These are phyloP conservation scores for Urostyla sp. DNA, from an alignment of 73 alveolate genomes.

Conservation along the genomic window DNA sequence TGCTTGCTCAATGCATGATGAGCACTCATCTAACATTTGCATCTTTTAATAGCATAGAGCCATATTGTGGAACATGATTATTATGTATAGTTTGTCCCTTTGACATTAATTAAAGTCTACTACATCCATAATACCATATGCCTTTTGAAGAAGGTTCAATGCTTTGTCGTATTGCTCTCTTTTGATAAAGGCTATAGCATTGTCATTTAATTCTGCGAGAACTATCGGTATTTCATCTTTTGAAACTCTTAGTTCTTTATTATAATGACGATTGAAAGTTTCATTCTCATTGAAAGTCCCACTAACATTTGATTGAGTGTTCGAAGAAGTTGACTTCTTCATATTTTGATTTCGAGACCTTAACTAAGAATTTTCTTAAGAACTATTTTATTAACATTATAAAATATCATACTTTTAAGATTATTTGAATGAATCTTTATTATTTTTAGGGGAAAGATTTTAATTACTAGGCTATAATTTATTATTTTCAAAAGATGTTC, in stretches of 20 bases:
- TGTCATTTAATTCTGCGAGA: conserved; percentile 68
- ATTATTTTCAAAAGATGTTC: too few species aligned
- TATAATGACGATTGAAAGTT: conserved; percentile 62
- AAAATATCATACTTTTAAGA: not conserved
- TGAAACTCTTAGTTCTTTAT: conserved; percentile 68
- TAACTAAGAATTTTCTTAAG: conserved; percentile 20
- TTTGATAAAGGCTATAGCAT: conserved; percentile 51
- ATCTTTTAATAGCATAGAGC: conserved; percentile 64
- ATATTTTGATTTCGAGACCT: conserved; percentile 30
- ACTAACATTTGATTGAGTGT: conserved; percentile 23
- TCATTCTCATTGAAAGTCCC: conserved; percentile 61
- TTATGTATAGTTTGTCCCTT: conserved; percentile 51
- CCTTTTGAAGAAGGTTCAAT: conserved; percentile 65
- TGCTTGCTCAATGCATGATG: conserved; percentile 51
- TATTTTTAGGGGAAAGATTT: not conserved
- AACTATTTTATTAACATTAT: not conserved
- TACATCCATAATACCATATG: conserved; percentile 75
- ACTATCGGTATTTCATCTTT: conserved; percentile 74
- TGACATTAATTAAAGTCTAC: conserved; percentile 51
- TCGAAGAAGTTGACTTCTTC: conserved; percentile 17
- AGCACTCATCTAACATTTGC: conserved; percentile 63
- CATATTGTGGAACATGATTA: conserved; percentile 47
- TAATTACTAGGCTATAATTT: too few species aligned
- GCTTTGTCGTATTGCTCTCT: conserved; percentile 69
- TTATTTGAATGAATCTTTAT: too few species aligned